Percentiles rank a stretch among this genome's conserved stretches.
Conservation (phyloP, 371 early-diverging fungal genomes). For the Lichtheimia corymbifera region DNA sequence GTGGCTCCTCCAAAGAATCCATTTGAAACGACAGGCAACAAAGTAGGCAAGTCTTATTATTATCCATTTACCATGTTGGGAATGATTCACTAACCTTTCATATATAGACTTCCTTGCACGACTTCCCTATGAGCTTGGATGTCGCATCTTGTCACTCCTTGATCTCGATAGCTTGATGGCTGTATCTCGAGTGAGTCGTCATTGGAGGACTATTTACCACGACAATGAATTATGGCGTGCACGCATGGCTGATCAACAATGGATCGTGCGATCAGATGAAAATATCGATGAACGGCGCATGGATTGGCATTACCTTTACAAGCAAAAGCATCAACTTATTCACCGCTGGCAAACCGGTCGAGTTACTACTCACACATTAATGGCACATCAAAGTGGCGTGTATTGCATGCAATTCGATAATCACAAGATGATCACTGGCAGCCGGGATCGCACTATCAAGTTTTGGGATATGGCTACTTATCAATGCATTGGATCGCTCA, state of each 20-base stretch:
- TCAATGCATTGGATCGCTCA: slow-evolving; percentile 67
- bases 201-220: slow-evolving; percentile 13
- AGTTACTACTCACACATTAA: slow-evolving; percentile 16
- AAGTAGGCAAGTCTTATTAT: not conserved
- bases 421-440: slow-evolving; percentile 85
- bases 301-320: slow-evolving; percentile 37
- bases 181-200: slow-evolving; percentile 8
- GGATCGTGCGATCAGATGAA: slow-evolving; percentile 9
- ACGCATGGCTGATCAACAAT: slow-evolving; percentile 14
- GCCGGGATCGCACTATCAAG: slow-evolving; percentile 88
- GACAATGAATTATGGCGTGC: slow-evolving; percentile 21
- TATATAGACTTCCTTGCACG: slow-evolving; percentile 13
- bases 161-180: slow-evolving; percentile 11
- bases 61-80: no score
- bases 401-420: slow-evolving; percentile 93
- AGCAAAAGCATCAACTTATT: slow-evolving; percentile 27
- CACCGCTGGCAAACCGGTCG: slow-evolving; percentile 20
- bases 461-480: slow-evolving; percentile 74
- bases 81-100: no score
- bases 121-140: slow-evolving; percentile 25
- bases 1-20: not conserved
- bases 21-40: not conserved
- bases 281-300: slow-evolving; percentile 10
- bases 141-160: slow-evolving; percentile 13
- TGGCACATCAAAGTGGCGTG: slow-evolving; percentile 90